Evolutionary conservation across 2,329 filamentous ascomycete genomes (phyloP).

Genomic region (Eurotiales sp.): DNA sequence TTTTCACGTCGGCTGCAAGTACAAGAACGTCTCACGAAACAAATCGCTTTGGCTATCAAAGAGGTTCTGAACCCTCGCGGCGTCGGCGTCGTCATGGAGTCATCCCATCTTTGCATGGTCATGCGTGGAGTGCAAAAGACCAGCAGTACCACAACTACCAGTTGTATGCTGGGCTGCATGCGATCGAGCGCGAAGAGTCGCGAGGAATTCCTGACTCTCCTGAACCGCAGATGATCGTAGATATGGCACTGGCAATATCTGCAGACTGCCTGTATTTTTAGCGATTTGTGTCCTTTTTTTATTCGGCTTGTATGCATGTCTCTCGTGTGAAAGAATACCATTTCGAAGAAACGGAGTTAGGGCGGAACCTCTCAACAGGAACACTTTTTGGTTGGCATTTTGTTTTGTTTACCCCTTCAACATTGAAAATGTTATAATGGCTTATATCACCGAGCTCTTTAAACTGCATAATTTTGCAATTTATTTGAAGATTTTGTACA

Average conservation of each 20-base stretch:
- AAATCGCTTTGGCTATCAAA: slow-evolving; percentile 89
- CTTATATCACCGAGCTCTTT: too few species aligned
- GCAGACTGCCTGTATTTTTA: slow-evolving; percentile 5
- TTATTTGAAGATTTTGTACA: too few species aligned
- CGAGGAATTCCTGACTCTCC: slow-evolving; percentile 87
- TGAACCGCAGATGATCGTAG: slow-evolving; percentile 52
- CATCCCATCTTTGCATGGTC: slow-evolving; percentile 94
- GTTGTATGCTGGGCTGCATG: slow-evolving; percentile 96
- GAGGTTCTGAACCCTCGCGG: slow-evolving; percentile 91
- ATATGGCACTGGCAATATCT: neutral
- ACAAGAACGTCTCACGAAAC: slow-evolving; percentile 92
- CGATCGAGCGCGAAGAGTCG: slow-evolving; percentile 87
- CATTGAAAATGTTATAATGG: slow-evolving; percentile 9
- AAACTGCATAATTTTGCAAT: too few species aligned
- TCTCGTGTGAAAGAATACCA: neutral
- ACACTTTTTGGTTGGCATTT: slow-evolving; percentile 13
- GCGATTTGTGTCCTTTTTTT: slow-evolving; percentile 6
- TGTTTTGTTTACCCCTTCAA: slow-evolving; percentile 15
- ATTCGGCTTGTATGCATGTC: neutral
- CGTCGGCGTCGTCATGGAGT: slow-evolving; percentile 96
- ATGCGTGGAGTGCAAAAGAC: slow-evolving; percentile 98
- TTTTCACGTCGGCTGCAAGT: slow-evolving; percentile 91
- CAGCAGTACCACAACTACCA: slow-evolving; percentile 80
- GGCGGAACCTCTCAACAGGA: slow-evolving; percentile 42
- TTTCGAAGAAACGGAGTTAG: slow-evolving; percentile 29